These are phyloP conservation scores for Trapa incisa DNA, from an alignment of 345 rosid species.

Conservation along the genomic window DNA sequence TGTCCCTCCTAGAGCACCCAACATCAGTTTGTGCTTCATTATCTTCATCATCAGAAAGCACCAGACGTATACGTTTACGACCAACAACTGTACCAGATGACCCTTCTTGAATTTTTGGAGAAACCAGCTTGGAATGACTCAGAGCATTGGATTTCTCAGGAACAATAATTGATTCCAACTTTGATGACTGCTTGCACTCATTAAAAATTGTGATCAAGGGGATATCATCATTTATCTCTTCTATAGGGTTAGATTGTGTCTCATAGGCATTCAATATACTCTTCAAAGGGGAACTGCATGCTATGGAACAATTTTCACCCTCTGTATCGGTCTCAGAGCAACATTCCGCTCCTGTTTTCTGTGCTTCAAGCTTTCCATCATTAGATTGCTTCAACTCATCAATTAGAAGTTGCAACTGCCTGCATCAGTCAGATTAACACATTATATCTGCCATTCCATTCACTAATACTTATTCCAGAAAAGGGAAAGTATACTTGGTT, in stretches of 20 bases:
- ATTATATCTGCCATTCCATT: background rate
- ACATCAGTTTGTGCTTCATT: constrained; percentile 28
- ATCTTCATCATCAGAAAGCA: constrained; percentile 84
- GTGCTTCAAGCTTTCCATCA: constrained; percentile 22
- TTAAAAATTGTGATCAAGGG: constrained; percentile 53
- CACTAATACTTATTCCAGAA: constrained; percentile 3
- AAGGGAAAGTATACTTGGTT: background rate
- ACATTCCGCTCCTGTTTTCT: constrained; percentile 29
- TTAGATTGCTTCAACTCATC: constrained; percentile 39
- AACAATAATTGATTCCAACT: constrained; percentile 15
- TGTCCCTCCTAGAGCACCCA: constrained; percentile 21
- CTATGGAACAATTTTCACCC: constrained; percentile 34
- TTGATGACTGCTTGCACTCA: constrained; percentile 25
- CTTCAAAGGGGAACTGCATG: constrained; percentile 22
- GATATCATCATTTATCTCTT: constrained; percentile 40
- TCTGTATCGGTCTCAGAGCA: constrained; percentile 91
- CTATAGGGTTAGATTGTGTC: constrained; percentile 25
- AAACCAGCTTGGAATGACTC: constrained; percentile 16
- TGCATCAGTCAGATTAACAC: constrained; percentile 12
- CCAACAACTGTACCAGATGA: constrained; percentile 29
- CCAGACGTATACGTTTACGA: constrained; percentile 56
- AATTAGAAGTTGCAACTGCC: constrained; percentile 64
- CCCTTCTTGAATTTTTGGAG: constrained; percentile 27
- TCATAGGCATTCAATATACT: constrained; percentile 25
- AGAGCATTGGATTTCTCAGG: constrained; percentile 19